A percentile compares a stretch with the other conserved stretches of the same genome.
Conservation (phyloP, 805 yeast species). For the Saturnispora hagleri region DNA sequence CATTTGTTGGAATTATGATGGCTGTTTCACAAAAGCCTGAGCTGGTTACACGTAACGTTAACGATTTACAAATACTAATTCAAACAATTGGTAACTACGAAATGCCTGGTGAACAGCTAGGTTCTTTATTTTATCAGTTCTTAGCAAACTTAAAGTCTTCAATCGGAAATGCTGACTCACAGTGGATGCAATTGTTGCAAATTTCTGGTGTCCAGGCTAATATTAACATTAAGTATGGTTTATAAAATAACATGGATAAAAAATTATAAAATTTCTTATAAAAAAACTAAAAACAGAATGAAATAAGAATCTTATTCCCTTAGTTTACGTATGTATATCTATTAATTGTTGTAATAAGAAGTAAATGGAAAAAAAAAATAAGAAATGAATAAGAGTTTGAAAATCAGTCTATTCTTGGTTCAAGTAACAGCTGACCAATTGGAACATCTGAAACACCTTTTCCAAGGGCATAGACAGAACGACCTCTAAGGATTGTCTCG, state of each 20-base stretch:
- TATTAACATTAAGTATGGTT: conserved; percentile 22
- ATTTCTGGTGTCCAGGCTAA: conserved; percentile 15
- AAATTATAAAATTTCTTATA: too few relatives aligned
- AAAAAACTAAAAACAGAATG: not conserved
- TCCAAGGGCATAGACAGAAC: conserved; percentile 48
- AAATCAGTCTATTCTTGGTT: conserved; percentile 35
- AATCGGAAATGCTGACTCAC: conserved; percentile 33
- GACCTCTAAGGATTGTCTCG: conserved; percentile 75
- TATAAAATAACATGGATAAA: conserved; percentile 9
- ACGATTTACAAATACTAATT: conserved; percentile 43
- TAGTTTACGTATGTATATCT: not conserved
- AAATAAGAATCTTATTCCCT: not conserved
- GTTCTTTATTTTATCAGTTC: conserved; percentile 35
- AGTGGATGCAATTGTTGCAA: conserved; percentile 8
- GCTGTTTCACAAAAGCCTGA: conserved; percentile 63
- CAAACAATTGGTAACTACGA: conserved; percentile 50
- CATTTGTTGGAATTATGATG: conserved; percentile 76
- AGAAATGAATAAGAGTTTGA: not conserved
- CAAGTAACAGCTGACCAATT: conserved; percentile 50
- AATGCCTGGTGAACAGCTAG: conserved; percentile 40
- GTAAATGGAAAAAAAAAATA: too few relatives aligned
- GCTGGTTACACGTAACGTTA: conserved; percentile 36
- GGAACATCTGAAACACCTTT: conserved; percentile 50
- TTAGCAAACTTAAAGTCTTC: conserved; percentile 37
- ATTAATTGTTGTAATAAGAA: not conserved